These are phyloP conservation scores for Geotrichum carabidarum DNA, from an alignment of 1,139 yeast genomes.

Conservation along the genomic window DNA sequence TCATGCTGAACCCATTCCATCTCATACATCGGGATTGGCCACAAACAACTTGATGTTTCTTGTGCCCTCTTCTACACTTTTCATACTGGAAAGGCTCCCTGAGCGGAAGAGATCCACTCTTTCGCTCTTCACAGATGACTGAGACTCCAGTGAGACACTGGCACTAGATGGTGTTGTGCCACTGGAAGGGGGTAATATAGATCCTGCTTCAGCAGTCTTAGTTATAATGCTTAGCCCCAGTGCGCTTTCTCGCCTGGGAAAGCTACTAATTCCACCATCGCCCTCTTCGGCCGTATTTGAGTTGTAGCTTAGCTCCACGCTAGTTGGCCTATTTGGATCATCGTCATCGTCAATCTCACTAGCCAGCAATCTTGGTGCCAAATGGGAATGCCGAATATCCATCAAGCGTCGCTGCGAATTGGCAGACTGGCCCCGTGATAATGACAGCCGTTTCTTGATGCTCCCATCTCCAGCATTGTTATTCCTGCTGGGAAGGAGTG, in stretches of 20 bases:
- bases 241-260: background rate
- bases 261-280: background rate
- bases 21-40: conserved; percentile 13
- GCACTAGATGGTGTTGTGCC: background rate
- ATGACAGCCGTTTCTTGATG: conserved; percentile 25
- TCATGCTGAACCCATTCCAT: background rate
- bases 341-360: conserved; percentile 64
- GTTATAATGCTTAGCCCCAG: background rate
- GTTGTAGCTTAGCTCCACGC: background rate
- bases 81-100: background rate
- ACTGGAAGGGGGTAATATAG: background rate
- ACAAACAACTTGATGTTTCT: conserved; percentile 13
- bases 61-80: conserved; percentile 3
- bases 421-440: conserved; percentile 38
- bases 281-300: background rate
- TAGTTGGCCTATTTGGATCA: background rate
- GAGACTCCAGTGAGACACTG: background rate
- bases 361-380: conserved; percentile 69
- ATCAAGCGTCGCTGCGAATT: conserved; percentile 32
- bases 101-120: background rate
- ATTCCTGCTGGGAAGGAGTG: background rate
- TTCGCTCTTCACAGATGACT: background rate
- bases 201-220: background rate
- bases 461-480: background rate
- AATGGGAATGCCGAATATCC: conserved; percentile 69